A percentile compares a stretch with the other conserved stretches of the same genome.
These are phyloP conservation scores for Mucor velutinosus DNA, from an alignment of 371 early-diverging fungal species.

Conservation along the genomic window DNA sequence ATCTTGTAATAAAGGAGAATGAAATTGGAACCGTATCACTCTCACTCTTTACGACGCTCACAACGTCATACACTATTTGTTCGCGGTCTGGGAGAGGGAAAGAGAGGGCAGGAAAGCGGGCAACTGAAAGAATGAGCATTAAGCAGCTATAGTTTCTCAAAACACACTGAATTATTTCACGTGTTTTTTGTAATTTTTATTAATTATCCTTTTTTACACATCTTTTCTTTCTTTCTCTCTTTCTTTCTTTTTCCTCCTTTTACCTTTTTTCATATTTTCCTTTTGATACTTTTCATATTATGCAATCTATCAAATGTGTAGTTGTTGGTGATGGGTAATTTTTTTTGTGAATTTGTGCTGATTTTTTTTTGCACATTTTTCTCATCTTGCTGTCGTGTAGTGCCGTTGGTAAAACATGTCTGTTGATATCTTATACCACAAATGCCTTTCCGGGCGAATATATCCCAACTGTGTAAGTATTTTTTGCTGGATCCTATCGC, in stretches of 20 bases:
- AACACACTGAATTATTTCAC: conserved; percentile 2
- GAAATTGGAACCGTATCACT: background rate
- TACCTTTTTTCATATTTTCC: conserved; percentile 2
- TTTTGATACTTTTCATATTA: conserved; percentile 33
- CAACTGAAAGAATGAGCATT: conserved; percentile 1
- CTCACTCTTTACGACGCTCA: background rate
- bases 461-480: conserved; percentile 91
- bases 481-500: background rate
- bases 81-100: background rate
- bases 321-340: conserved; percentile 94
- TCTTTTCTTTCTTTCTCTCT: background rate
- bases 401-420: conserved; percentile 95
- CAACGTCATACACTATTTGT: conserved; percentile 1
- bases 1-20: conserved; percentile 8
- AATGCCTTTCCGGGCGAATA: conserved; percentile 98
- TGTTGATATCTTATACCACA: conserved; percentile 93
- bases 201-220: conserved; percentile 3
- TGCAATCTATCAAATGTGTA: conserved; percentile 98
- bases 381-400: conserved; percentile 33
- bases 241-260: conserved; percentile 11
- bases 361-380: background rate
- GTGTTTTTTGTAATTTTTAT: conserved; percentile 4
- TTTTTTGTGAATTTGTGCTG: background rate
- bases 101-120: background rate
- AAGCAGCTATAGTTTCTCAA: background rate